These are phyloP conservation scores for Helotiales sp. DNA, from an alignment of 2,329 filamentous ascomycete species.

Conservation along the genomic window DNA sequence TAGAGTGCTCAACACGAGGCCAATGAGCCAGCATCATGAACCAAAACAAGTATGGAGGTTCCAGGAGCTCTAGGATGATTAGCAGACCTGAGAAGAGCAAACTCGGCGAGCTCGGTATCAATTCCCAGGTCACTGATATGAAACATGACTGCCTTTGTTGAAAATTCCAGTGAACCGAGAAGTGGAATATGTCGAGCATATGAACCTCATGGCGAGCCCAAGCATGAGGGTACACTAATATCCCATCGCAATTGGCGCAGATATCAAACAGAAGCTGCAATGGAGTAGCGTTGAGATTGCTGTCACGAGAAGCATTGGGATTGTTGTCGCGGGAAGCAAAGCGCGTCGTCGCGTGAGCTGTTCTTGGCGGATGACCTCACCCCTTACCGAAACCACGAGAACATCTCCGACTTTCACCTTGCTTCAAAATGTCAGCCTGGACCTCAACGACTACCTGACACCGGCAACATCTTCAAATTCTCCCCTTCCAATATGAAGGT, in stretches of 20 bases:
- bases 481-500: slow-evolving; percentile 49
- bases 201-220: no score
- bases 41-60: not conserved
- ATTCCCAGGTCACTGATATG: not conserved
- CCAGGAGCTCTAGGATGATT: no score
- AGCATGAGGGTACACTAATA: no score
- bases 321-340: no score
- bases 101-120: not conserved
- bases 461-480: not conserved
- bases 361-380: not conserved
- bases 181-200: no score
- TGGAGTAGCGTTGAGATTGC: no score
- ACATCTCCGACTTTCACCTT: not conserved
- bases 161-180: no score
- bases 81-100: not conserved
- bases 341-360: no score
- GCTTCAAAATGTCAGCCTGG: not conserved
- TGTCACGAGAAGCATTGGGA: no score
- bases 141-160: no score
- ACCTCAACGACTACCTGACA: not conserved
- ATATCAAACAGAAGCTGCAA: no score
- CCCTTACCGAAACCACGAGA: not conserved
- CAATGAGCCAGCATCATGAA: not conserved
- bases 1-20: not conserved
- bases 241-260: no score